A percentile compares a stretch with the other conserved stretches of the same genome.
phyloP scores from a whole-genome alignment of 1,139 yeast species.

The Komagataea norvegica region DNA sequence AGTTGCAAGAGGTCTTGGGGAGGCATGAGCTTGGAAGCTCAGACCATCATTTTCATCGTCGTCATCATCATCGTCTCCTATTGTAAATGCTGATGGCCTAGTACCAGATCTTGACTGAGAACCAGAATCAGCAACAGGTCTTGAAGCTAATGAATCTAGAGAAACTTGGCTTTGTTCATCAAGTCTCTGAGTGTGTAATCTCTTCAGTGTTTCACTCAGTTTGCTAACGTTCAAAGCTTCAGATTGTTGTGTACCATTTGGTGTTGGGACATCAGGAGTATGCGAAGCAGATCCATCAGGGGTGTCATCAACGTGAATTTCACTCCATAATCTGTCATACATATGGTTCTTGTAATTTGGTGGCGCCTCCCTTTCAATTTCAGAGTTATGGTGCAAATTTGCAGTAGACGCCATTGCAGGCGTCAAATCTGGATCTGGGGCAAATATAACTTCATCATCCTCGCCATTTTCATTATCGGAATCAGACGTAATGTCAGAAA shows the following conservation, averaged over 20 bases:
- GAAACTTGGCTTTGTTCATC: conserved; percentile 21
- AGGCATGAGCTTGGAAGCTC: conserved; percentile 12
- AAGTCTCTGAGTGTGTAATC: conserved; percentile 45
- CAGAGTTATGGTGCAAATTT: conserved; percentile 18
- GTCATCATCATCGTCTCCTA: conserved; percentile 22
- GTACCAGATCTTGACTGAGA: not conserved
- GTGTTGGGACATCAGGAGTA: conserved; percentile 27
- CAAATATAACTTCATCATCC: conserved; percentile 32
- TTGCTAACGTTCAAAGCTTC: conserved; percentile 26
- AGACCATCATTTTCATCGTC: conserved; percentile 19
- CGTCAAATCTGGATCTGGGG: conserved; percentile 28
- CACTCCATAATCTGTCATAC: conserved; percentile 81
- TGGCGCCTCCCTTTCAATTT: conserved; percentile 54
- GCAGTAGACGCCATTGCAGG: conserved; percentile 20
- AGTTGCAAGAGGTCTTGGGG: conserved; percentile 18
- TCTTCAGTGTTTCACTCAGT: conserved; percentile 50
- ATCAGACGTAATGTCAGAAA: conserved; percentile 23
- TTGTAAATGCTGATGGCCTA: conserved; percentile 12
- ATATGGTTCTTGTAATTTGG: conserved; percentile 84
- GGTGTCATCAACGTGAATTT: conserved; percentile 35
- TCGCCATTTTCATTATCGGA: conserved; percentile 19
- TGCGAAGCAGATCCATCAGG: conserved; percentile 28
- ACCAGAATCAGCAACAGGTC: not conserved
- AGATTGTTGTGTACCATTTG: conserved; percentile 13
- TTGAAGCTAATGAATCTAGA: conserved; percentile 19